These are phyloP conservation scores for Croton laevigatus DNA, from an alignment of 441 rosid genomes.

Conservation along the genomic window DNA sequence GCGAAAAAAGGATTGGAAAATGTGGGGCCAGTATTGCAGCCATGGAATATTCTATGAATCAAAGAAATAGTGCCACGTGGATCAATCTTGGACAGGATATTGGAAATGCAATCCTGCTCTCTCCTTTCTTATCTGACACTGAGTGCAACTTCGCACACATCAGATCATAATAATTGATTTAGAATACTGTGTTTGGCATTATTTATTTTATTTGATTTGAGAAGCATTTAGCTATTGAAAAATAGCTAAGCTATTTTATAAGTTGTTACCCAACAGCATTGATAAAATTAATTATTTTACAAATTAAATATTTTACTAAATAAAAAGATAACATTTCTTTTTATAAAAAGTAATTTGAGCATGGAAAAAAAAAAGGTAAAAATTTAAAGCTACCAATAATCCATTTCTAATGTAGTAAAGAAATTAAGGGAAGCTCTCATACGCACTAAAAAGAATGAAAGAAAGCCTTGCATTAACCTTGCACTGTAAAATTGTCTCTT, in stretches of 20 bases:
- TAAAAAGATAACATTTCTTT: too few species aligned
- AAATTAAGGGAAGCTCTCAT: too few species aligned
- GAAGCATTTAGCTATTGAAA: too few species aligned
- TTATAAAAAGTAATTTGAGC: too few species aligned
- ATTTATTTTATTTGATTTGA: too few species aligned
- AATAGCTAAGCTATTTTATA: too few species aligned
- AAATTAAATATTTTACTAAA: too few species aligned
- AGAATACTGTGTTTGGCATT: too few species aligned
- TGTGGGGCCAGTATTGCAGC: not conserved
- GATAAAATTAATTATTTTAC: too few species aligned
- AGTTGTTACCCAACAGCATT: too few species aligned
- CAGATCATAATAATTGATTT: too few species aligned
- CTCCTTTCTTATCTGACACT: conserved; percentile 1
- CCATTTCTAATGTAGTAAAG: not conserved
- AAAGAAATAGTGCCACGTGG: conserved; percentile 29
- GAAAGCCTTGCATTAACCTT: conserved; percentile 6
- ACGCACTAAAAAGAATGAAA: conserved; percentile 17
- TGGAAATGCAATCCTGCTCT: conserved; percentile 11
- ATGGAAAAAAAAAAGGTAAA: too few species aligned
- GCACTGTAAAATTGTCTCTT: conserved; percentile 20
- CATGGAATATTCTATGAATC: conserved; percentile 18
- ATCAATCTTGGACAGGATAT: conserved; percentile 16
- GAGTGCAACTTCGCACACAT: not conserved
- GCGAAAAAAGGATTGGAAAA: not conserved
- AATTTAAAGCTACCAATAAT: not conserved